Evolutionary conservation across 345 rosid species (phyloP).

Genomic region (Linum trigynum): DNA sequence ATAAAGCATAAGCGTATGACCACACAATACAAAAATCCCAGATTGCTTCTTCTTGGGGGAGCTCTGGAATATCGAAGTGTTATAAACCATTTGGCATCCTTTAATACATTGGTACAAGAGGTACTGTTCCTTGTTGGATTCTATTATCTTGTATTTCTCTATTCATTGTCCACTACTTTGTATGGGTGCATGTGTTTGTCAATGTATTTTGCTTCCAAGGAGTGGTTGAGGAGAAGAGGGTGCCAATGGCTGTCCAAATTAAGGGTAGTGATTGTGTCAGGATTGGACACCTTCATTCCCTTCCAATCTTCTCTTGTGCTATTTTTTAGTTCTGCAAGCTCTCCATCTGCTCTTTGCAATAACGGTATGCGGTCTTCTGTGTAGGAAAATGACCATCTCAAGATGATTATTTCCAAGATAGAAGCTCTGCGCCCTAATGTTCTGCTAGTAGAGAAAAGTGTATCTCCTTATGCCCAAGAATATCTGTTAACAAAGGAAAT

Average conservation of each 20-base stretch:
- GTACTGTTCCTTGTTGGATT: constrained; percentile 24
- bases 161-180: too few species aligned
- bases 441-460: constrained; percentile 87
- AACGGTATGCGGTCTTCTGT: constrained; percentile 8
- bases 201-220: too few species aligned
- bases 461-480: constrained; percentile 75
- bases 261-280: too few species aligned
- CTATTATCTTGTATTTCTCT: not conserved
- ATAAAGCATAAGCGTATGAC: constrained; percentile 98
- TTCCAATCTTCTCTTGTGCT: too few species aligned
- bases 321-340: not conserved
- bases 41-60: constrained; percentile 80
- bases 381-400: constrained; percentile 87
- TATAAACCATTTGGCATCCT: constrained; percentile 79
- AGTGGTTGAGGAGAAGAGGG: too few species aligned
- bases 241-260: too few species aligned
- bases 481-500: constrained; percentile 80
- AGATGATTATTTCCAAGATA: constrained; percentile 67
- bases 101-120: constrained; percentile 79
- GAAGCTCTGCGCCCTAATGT: constrained; percentile 92
- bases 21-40: constrained; percentile 87
- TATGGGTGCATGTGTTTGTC: too few species aligned
- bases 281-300: too few species aligned
- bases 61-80: constrained; percentile 83
- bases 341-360: not conserved